Evolutionary conservation across 257 asterid genomes (phyloP).

Genomic region (Thymus quinquecostatus): DNA sequence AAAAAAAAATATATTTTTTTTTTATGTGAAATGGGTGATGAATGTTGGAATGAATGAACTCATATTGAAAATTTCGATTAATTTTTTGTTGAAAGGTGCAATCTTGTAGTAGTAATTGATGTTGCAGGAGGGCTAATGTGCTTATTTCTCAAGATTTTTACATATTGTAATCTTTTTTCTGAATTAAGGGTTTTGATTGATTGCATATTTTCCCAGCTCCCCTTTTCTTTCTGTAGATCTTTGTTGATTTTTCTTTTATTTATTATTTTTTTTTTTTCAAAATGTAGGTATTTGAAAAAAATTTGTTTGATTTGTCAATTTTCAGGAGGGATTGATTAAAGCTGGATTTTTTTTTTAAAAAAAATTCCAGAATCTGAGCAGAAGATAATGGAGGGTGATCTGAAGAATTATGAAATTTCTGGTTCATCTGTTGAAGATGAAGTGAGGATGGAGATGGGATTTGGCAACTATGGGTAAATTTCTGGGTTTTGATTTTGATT

Average conservation of each 20-base stretch:
- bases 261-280: not conserved
- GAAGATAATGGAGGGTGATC: constrained; percentile 40
- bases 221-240: constrained; percentile 11
- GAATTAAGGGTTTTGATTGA: constrained; percentile 19
- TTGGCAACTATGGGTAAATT: constrained; percentile 50
- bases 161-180: not conserved
- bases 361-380: too few relatives aligned
- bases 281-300: not conserved
- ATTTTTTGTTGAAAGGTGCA: constrained; percentile 21
- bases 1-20: not conserved
- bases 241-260: not conserved
- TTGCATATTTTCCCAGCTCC: not conserved
- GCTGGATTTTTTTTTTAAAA: not conserved
- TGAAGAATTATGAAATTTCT: constrained; percentile 25
- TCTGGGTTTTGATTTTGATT: too few relatives aligned
- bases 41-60: not conserved
- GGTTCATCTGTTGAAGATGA: constrained; percentile 24
- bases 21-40: not conserved
- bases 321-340: constrained; percentile 33
- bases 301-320: not conserved
- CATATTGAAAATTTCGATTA: not conserved
- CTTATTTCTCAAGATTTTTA: constrained; percentile 15
- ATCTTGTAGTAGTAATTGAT: constrained; percentile 7
- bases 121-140: constrained; percentile 3
- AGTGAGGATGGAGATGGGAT: constrained; percentile 40